Evolutionary conservation across 23 red algal species (phyloP), one percentile per base, ranked within the genome.

Genomic region (Gracilariopsis chorda): DNA sequence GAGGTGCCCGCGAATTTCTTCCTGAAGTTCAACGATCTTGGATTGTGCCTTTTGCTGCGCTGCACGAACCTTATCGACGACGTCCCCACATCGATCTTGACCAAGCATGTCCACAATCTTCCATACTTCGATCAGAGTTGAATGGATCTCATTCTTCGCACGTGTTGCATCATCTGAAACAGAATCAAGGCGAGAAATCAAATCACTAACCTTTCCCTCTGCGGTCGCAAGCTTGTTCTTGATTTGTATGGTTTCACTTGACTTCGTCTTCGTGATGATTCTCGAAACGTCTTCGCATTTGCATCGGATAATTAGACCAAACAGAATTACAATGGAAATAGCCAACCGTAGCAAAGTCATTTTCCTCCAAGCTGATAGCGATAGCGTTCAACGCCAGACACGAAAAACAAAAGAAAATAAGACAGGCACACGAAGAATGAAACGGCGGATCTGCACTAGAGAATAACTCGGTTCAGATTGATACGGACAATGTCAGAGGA

Each of bases 121-220:
- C 92, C 92, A 94, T 48, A 86, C 81, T 67, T 94, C 92, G 10
- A 87, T 70, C 8, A 94, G 92, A 24, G 82, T 87, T 21, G 67
- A 71, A 43, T 94, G 92, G 67, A 94, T 94, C 92, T 94, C 92
- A 27, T 72, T 80, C 63, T 90, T 94, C 9, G 92, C 92, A 33
- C 81, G 79, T 23, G 65, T 81, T 32, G 92, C 92, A 36, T 86
- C 81, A 45, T 77, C 68, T 27, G 92, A 94, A n/a, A 94, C 79
- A 14, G 82, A 70, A 34, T 94, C 92, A 2, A 94, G 72, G 32
- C 84, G 73, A 6, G 92, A 86, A 45, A 94, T 79, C 42, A 94
- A 83, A 36, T 79, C 70, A 20, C 61, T 78, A 28, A 94, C 92
- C 20, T 83, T 84, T 16, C 74, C 92, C 61, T 94, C 83, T 13